Base-by-base conservation (phyloP, 768 basidiomycete species). In the Serendipita vermifera region DNA sequence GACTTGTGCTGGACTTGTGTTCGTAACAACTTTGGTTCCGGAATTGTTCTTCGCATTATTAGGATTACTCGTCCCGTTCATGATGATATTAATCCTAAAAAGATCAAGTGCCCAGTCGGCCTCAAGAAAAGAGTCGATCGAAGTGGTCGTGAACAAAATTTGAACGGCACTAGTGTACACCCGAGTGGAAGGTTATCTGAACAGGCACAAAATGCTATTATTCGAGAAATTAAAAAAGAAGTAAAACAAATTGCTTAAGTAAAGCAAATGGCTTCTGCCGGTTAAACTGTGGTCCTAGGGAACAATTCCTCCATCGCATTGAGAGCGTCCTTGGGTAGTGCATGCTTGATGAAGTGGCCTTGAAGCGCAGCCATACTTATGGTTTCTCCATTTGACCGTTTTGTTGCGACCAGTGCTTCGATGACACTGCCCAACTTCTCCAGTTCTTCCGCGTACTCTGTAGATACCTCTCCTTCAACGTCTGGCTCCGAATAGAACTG, bases 311-410 rank as follows among this genome's bases (percentile, higher is more conserved):
- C 72, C 64, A 76, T 79, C 17, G 68, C 71, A 55, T 60, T 66
- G 11, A 87, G 66, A 5, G 81, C 85, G 9, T 78, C 76, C 60
- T 66, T 69, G 38, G 82, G 76, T 41, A 69, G 70, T 5, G 46
- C 24, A 63, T 78, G 80, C 57, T 86, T 79, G 62, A 99, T 99
- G 69, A 99, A 98, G 32, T 87, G 77, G 17, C 96, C 96, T 64
- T 99, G 96, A 59, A 99, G 72, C 33, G 87, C 82, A 32, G 96
- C 96, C 96, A 99, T 99, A 66, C 92, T 97, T 58, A 96, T 75
- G 38, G 78, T 70, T 64, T 73, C 71, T 0, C 82, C 83, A 3
- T 64, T 63, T 38, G 66, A 62, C 70, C 75, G 73, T 63, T 83
- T 80, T 14, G 68, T 68, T 43, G 71, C 65, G 5, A 93, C 75